Evolutionary conservation across 371 early-diverging fungal species (phyloP), one percentile per base, ranked within the genome.

Genomic region (Mucor racemosus): DNA sequence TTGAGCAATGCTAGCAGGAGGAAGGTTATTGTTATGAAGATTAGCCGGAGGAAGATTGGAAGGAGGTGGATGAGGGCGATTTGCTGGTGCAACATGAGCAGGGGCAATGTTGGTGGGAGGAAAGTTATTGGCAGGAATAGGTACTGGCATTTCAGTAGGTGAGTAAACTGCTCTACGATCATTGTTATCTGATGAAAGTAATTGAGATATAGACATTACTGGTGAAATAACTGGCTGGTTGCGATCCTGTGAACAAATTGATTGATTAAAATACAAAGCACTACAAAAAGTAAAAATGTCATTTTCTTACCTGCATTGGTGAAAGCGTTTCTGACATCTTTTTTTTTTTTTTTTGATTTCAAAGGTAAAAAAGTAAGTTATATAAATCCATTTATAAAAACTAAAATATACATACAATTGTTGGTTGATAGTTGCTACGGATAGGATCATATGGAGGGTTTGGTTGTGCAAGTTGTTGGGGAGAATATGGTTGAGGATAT

Each of bases 121-220:
- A 44, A 17, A 44, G n/a, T n/a, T 44, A 5, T 8, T 44, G n/a
- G 17, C n/a, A 17, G 44, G 44, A 14, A 60, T 13, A n/a, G 54
- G 56, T 3, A 35, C 44, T 41, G 42, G 8, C 41, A 26, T 44
- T 55, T 26, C 44, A 58, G 57, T 41, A 17, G 64, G 60, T 46
- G 68, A 58, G 17, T 63, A 59, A 9, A 33, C 41, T 35, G 64
- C 39, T 62, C 50, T 44, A 10, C 48, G 58, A 8, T 71, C 56
- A n/a, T 67, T 44, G n/a, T 71, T 67, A 60, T 77, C 78, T 5
- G 74, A 72, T 14, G 78, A 76, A 50, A 81, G 67, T 0, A 81
- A 54, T 53, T 81, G 81, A 13, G 81, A 81, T 56, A 81, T 81
- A 14, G 81, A 81, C 81, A 81, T 81, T 31, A 78, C 68, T 33